A percentile compares a stretch with the other conserved stretches of the same genome.
Evolutionary conservation across 2,329 filamentous ascomycete species (phyloP).

Genomic region (Cryphonectria naterciae): DNA sequence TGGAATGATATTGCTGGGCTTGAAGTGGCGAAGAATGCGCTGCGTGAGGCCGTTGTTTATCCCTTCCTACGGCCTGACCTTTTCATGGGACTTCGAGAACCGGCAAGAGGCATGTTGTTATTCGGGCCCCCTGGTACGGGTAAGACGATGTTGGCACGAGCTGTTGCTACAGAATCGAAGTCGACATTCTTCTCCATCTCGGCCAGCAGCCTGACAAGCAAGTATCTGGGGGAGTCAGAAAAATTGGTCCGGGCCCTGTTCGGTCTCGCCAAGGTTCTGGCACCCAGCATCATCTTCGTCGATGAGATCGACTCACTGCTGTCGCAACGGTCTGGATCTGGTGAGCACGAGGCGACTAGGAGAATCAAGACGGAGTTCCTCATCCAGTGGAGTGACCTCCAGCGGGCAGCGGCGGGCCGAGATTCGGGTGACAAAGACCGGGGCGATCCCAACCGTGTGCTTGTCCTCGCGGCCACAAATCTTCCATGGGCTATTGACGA

Average conservation of each 20-base stretch:
- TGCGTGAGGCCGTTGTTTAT: slow-evolving; percentile 96
- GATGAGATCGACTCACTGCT: slow-evolving; percentile 97
- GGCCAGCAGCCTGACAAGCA: slow-evolving; percentile 90
- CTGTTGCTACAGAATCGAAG: slow-evolving; percentile 90
- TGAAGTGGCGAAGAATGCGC: slow-evolving; percentile 84
- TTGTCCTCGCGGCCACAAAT: slow-evolving; percentile 95
- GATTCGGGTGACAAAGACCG: slow-evolving; percentile 70
- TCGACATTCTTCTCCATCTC: slow-evolving; percentile 98
- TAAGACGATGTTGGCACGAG: slow-evolving; percentile 96
- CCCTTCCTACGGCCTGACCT: slow-evolving; percentile 93
- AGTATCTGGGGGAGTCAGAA: slow-evolving; percentile 94
- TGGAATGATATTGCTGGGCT: slow-evolving; percentile 94
- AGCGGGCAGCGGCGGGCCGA: slow-evolving; percentile 85
- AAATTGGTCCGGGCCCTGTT: slow-evolving; percentile 95
- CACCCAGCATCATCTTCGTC: slow-evolving; percentile 96
- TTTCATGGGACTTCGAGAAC: slow-evolving; percentile 93
- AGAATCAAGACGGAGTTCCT: slow-evolving; percentile 97
- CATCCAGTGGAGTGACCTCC: slow-evolving; percentile 95
- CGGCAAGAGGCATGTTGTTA: slow-evolving; percentile 90
- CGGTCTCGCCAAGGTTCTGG: slow-evolving; percentile 81
- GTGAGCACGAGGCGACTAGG: slow-evolving; percentile 90
- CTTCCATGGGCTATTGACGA: slow-evolving; percentile 98
- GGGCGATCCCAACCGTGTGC: slow-evolving; percentile 83
- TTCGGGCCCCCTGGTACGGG: slow-evolving; percentile 98
- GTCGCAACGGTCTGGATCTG: slow-evolving; percentile 78